These are phyloP conservation scores for Podospora anserina DNA, from an alignment of 495 filamentous ascomycete species.

Conservation along the genomic window DNA sequence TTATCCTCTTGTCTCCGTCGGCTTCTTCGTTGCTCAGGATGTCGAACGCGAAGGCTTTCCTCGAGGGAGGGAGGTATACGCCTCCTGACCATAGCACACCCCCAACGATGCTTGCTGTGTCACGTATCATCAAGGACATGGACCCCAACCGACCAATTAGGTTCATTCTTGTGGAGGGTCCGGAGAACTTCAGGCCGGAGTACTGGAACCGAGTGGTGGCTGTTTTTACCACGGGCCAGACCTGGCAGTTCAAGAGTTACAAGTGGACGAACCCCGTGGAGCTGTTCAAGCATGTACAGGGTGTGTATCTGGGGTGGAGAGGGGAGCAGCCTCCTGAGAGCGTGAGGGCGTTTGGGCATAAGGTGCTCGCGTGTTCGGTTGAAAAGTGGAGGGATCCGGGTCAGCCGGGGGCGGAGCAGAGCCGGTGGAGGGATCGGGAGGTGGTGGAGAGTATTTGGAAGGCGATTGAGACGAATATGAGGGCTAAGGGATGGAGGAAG, in stretches of 20 bases:
- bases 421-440: conserved; percentile 87
- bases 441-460: conserved; percentile 93
- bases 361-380: conserved; percentile 67
- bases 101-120: conserved; percentile 78
- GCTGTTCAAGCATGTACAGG: conserved; percentile 81
- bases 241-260: conserved; percentile 98
- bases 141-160: conserved; percentile 69
- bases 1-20: conserved; percentile 97
- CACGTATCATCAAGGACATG: conserved; percentile 72
- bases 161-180: conserved; percentile 90
- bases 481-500: conserved; percentile 73
- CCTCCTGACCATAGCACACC: conserved; percentile 64
- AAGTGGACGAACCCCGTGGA: conserved; percentile 89
- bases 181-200: conserved; percentile 93
- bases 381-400: conserved; percentile 71
- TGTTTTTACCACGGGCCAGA: conserved; percentile 96
- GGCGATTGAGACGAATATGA: conserved; percentile 84
- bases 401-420: conserved; percentile 49
- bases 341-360: conserved; percentile 80
- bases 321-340: conserved; percentile 74
- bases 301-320: conserved; percentile 87
- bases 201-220: conserved; percentile 96
- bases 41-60: conserved; percentile 95
- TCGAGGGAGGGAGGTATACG: conserved; percentile 77
- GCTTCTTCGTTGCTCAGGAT: conserved; percentile 96